A percentile compares a stretch with the other conserved stretches of the same genome.
Evolutionary conservation across 108 stramenopile genomes (phyloP).

Genomic region (Skeletonema costatum): DNA sequence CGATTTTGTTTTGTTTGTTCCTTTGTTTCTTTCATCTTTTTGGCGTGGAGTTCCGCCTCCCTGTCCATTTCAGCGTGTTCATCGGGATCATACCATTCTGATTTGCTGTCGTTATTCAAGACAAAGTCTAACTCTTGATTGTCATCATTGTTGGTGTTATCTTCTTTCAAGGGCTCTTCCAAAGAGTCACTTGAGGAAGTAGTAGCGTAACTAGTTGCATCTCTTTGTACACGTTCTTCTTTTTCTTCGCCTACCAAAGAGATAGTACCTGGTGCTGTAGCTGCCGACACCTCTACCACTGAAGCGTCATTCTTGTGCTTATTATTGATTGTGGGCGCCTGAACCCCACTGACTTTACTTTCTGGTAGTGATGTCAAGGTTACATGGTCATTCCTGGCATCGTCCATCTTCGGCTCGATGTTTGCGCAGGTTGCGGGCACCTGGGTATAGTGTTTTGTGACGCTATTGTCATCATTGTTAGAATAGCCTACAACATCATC

Average conservation of each 20-base stretch:
- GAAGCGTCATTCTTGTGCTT: not conserved
- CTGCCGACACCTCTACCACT: not conserved
- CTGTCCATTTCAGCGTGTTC: constrained; percentile 9
- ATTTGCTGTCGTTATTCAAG: not conserved
- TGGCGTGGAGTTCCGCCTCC: constrained; percentile 6
- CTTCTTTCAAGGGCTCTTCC: constrained; percentile 1
- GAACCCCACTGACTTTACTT: not conserved
- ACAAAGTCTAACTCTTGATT: not conserved
- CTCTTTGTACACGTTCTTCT: not conserved
- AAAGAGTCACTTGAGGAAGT: not conserved
- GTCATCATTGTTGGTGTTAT: constrained; percentile 5
- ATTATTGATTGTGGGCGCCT: not conserved
- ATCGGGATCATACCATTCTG: constrained; percentile 2
- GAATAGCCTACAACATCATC: not conserved
- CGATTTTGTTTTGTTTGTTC: not conserved
- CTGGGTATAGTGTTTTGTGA: not conserved
- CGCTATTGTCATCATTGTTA: not conserved
- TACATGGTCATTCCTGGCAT: not conserved
- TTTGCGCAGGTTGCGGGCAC: not conserved
- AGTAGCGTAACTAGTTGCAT: not conserved
- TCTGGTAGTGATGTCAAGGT: not conserved
- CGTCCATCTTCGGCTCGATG: not conserved
- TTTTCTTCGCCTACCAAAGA: not conserved
- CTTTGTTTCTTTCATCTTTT: constrained; percentile 3
- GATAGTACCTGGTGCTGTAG: not conserved